Conservation (phyloP, 1,284 basidiomycete genomes). For the Microbotryomycetes sp. region DNA sequence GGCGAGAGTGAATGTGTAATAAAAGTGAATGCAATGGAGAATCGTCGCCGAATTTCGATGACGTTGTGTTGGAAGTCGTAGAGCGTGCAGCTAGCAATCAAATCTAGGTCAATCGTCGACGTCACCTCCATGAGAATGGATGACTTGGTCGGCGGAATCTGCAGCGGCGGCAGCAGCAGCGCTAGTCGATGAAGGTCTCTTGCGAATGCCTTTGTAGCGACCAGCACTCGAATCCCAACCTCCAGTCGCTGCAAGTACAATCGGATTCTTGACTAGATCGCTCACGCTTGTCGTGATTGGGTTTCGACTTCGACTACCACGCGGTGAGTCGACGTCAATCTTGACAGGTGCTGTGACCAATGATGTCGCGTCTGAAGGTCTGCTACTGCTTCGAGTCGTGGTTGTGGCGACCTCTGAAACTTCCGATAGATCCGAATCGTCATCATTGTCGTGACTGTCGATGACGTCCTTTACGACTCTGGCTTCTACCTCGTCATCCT, state of each 20-base stretch:
- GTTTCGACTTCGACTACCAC: constrained; percentile 13
- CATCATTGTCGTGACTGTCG: not conserved
- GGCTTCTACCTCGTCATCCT: not conserved
- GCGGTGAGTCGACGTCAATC: not conserved
- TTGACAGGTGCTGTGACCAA: not conserved
- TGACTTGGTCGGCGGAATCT: no score
- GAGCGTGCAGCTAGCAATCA: no score
- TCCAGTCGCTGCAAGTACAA: constrained; percentile 4
- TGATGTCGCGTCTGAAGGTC: not conserved
- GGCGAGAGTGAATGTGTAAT: no score
- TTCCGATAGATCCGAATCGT: not conserved
- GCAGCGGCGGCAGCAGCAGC: no score
- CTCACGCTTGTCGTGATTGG: constrained; percentile 1
- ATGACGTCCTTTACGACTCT: no score
- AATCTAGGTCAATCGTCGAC: no score
- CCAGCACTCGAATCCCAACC: constrained; percentile 14
- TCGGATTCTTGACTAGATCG: constrained; percentile 15
- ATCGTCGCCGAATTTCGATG: no score
- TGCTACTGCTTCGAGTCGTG: not conserved
- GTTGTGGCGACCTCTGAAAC: not conserved
- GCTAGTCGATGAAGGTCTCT: not conserved
- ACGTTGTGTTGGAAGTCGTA: no score
- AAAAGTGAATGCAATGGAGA: no score
- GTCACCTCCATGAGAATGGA: no score
- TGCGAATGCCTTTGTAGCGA: constrained; percentile 2